A percentile compares a stretch with the other conserved stretches of the same genome.
Conservation (phyloP, 331 rosid species). For the Erythrophleum ivorense region DNA sequence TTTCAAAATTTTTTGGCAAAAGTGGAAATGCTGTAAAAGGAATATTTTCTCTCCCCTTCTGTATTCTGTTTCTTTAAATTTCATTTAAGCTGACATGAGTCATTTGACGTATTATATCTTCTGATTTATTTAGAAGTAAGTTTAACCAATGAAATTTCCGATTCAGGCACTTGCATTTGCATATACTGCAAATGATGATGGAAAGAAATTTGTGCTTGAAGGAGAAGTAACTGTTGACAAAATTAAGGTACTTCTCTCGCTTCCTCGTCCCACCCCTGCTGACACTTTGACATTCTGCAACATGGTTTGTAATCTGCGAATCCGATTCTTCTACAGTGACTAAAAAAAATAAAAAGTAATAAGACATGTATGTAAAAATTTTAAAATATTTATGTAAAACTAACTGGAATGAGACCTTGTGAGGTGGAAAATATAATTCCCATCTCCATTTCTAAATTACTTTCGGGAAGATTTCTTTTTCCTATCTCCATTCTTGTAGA, state of each 20-base stretch:
- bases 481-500: too few relatives aligned
- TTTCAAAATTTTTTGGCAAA: constrained; percentile 88
- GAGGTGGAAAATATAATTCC: too few relatives aligned
- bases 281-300: not conserved
- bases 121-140: constrained; percentile 28
- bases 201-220: constrained; percentile 75
- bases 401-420: too few relatives aligned
- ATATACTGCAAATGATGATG: constrained; percentile 86
- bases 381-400: too few relatives aligned
- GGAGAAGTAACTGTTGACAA: constrained; percentile 67
- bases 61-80: not conserved
- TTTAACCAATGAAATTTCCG: constrained; percentile 23
- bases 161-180: constrained; percentile 61
- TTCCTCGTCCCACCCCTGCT: not conserved
- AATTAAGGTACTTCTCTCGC: constrained; percentile 63
- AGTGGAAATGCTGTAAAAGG: constrained; percentile 75
- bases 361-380: too few relatives aligned
- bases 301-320: constrained; percentile 5
- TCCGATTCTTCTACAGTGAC: too few relatives aligned
- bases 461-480: too few relatives aligned
- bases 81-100: constrained; percentile 28
- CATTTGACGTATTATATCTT: constrained; percentile 10
- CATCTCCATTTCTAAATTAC: too few relatives aligned
- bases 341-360: too few relatives aligned
- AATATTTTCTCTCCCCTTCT: constrained; percentile 36